A percentile compares a stretch with the other conserved stretches of the same genome.
These are phyloP conservation scores for Ceratocystis alfenasii DNA, from an alignment of 2,329 filamentous ascomycete genomes.

Conservation along the genomic window DNA sequence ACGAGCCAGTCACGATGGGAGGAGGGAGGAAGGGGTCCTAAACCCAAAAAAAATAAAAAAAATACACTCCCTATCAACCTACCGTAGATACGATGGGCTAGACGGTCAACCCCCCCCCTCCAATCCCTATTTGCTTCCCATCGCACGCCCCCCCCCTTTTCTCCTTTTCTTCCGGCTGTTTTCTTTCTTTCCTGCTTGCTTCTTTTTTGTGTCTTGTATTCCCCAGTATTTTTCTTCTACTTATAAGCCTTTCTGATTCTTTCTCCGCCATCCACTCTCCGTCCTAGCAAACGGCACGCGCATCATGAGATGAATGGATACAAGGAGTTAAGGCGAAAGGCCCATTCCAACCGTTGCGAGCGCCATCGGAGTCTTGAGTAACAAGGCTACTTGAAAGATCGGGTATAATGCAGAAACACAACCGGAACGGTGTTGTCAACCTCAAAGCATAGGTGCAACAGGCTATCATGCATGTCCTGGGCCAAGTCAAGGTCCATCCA, in stretches of 20 bases:
- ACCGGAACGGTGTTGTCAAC: background rate
- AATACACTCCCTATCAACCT: background rate
- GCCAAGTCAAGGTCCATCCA: conserved; percentile 1
- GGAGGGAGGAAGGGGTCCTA: background rate
- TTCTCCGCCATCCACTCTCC: background rate
- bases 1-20: background rate
- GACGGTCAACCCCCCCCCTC: background rate
- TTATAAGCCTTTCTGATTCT: background rate
- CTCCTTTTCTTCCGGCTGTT: background rate
- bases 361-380: too few species aligned
- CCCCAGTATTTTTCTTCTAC: background rate
- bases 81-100: background rate
- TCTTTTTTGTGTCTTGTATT: background rate
- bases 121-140: background rate
- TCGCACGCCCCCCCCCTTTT: background rate
- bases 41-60: background rate
- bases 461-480: conserved; percentile 1
- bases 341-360: too few species aligned
- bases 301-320: background rate
- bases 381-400: background rate
- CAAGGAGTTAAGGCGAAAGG: too few species aligned
- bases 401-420: background rate
- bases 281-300: too few species aligned
- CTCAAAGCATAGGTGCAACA: background rate
- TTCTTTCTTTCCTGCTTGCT: background rate